phyloP scores from a whole-genome alignment of 2,329 filamentous ascomycete genomes.

The Nothomitra cinnamomea region DNA sequence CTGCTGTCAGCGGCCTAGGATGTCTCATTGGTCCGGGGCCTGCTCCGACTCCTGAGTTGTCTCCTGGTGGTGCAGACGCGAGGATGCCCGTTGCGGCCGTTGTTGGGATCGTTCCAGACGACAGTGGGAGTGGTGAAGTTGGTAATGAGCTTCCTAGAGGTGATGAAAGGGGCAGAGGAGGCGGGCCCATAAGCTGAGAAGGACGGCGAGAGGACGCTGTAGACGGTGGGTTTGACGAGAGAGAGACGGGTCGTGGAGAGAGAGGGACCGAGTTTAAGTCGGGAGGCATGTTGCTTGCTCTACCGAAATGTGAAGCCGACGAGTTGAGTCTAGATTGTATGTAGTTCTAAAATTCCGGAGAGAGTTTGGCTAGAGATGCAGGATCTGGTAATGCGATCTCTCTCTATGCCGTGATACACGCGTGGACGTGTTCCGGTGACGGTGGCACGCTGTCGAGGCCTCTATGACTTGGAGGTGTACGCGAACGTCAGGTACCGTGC shows the following conservation, averaged over 20 bases:
- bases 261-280: constrained; percentile 20
- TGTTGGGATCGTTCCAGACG: constrained; percentile 37
- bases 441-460: too few species aligned
- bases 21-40: constrained; percentile 5
- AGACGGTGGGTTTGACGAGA: constrained; percentile 17
- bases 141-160: constrained; percentile 8
- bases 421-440: too few species aligned
- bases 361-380: too few species aligned
- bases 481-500: too few species aligned
- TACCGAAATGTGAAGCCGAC: too few species aligned
- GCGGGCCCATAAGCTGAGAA: constrained; percentile 10
- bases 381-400: too few species aligned
- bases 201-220: constrained; percentile 8
- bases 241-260: constrained; percentile 15
- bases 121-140: constrained; percentile 27
- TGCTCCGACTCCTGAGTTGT: background rate
- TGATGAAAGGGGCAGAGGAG: constrained; percentile 8
- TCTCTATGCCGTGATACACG: too few species aligned
- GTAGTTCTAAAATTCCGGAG: constrained; percentile 18
- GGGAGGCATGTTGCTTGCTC: constrained; percentile 16
- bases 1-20: constrained; percentile 3
- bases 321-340: background rate
- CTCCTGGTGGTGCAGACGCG: background rate
- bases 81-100: constrained; percentile 14
- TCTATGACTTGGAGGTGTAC: too few species aligned